Evolutionary conservation across 2,329 filamentous ascomycete genomes (phyloP).

Genomic region (Gyromitra esculenta): DNA sequence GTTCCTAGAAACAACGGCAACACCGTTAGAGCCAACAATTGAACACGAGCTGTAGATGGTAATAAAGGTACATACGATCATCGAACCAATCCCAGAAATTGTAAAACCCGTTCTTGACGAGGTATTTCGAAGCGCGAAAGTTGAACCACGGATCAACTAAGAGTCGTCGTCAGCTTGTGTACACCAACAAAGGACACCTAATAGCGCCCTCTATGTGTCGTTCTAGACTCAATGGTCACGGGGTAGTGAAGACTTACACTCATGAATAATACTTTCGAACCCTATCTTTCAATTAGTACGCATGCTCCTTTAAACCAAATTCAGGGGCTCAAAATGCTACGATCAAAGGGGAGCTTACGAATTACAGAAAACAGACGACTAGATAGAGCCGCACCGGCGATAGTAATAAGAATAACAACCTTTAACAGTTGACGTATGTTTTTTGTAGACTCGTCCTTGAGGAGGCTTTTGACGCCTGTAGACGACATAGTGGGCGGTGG

Average conservation of each 20-base stretch:
- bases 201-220: conserved; percentile 7
- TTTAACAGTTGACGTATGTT: conserved; percentile 86
- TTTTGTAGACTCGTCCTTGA: conserved; percentile 80
- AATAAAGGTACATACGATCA: conserved; percentile 72
- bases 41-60: conserved; percentile 19
- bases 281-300: conserved; percentile 64
- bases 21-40: conserved; percentile 47
- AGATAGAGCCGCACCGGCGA: conserved; percentile 88
- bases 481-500: conserved; percentile 36
- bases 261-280: conserved; percentile 99
- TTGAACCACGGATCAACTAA: conserved; percentile 99
- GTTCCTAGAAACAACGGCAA: conserved; percentile 68
- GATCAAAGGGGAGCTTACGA: conserved; percentile 69
- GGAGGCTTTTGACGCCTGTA: conserved; percentile 64
- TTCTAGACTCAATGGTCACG: conserved; percentile 26
- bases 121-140: conserved; percentile 97
- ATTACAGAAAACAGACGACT: conserved; percentile 98
- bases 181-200: conserved; percentile 36
- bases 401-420: conserved; percentile 87
- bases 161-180: conserved; percentile 50
- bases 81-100: conserved; percentile 99
- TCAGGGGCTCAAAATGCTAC: conserved; percentile 1
- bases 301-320: neutral
- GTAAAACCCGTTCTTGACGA: conserved; percentile 96
- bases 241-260: conserved; percentile 74